Evolutionary conservation across 192 early-diverging fungal species (phyloP), one percentile per base, ranked within the genome.

Genomic region (Entomortierella lignicola): DNA sequence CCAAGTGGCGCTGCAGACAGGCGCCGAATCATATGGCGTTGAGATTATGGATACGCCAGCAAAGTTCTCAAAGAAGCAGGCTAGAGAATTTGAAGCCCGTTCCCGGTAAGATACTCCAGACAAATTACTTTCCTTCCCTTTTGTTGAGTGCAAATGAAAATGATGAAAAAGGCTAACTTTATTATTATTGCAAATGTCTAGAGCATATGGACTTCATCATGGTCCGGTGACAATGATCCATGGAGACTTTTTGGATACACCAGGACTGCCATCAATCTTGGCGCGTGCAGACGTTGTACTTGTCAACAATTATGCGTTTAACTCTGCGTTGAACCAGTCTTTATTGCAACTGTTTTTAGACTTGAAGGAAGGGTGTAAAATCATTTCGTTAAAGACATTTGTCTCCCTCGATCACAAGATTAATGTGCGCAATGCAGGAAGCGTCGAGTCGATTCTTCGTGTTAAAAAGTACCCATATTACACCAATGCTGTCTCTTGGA

Each of bases 301-400:
- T 77, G 95, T 96, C 69, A 98, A 98, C 82, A 98, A 98, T 80
- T 99, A 97, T 67, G 95, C 94, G 15, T 99, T 98, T 82, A 90
- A 92, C 66, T 89, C 92, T 30, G 80, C 83, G 37, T 84, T 96
- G 26, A 99, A 99, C 80, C 94, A 97, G 56, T 80, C 80, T 8
- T 86, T 98, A 56, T 66, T 94, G 43, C 91, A 92, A 66, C 81
- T 92, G 67, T 98, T 99, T 70, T 73, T 99, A 71, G 96, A 99
- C 80, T 84, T 98, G 30, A 95, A 96, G 80, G 95, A 97, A 50
- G 91, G 91, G 21, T 85, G 93, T 13, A 85, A 89, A 62, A 92
- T 98, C 55, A 89, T 99, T 27, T 93, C 93, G n/a, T 85, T 99
- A 32, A 87, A 89, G 70, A 89, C 86, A 25, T 97, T 99, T 89